Evolutionary conservation across 1,284 basidiomycete genomes (phyloP), one percentile per base, ranked within the genome.

Genomic region (Fomitopsis pinicola): DNA sequence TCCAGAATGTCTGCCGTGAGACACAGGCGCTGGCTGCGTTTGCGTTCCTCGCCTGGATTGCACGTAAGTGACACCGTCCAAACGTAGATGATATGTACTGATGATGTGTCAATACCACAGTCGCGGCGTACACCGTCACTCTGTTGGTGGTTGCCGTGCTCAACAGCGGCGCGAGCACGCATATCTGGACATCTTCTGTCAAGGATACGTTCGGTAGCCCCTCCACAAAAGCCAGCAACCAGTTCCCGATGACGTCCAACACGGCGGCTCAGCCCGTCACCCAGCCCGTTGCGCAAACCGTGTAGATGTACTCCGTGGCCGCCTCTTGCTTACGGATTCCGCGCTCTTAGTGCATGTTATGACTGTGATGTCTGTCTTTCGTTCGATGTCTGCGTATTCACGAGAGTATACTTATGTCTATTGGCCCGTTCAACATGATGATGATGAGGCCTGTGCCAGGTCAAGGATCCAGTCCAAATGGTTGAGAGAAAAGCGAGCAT

Each of bases 11-110:
- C 26, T 69, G 68, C 63, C 62, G 64, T 54, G 68, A 69, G 61
- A 64, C 64, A 22, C 66, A 64, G 36, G 65, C 64, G 35, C 58
- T 69, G 53, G 64, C 66, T 55, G 66, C 63, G 36, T 69, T 69
- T 60, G 61, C 65, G 19, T 68, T 65, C 64, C 45, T 67, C 19
- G 61, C 61, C 8, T 69, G 65, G 65, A 57, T 69, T 60, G 52
- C 57, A 10, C 61, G 66, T 67, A 30, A 40, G 66, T 63, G 8
- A 7, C 2, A 38, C 35, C 8, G 9, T 26, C n/a, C 8, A 36
- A 33, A 5, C 36, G 4, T 36, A 12, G 14, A 36, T 50, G 12
- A 17, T 53, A 26, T 30, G 3, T 53, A 6, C 12, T 46, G 15
- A 46, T 26, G 17, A 30, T 54, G n/a, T 28, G 15, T 42, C 30